These are phyloP conservation scores for Fulvia fulva DNA, from an alignment of 2,329 filamentous ascomycete species.

Conservation along the genomic window DNA sequence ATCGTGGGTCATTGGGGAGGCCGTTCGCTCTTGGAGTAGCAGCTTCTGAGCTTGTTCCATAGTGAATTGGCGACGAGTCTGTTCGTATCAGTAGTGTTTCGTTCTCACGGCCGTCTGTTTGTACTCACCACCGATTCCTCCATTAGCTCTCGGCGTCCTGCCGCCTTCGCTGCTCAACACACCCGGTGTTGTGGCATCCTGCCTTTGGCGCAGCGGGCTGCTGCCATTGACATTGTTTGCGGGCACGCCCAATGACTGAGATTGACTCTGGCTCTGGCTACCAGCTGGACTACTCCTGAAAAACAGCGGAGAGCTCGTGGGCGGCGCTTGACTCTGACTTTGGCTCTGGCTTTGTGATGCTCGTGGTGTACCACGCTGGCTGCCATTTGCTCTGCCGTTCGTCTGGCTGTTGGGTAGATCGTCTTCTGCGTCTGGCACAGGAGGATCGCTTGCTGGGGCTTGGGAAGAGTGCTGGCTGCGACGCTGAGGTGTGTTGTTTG, in stretches of 20 bases:
- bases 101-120: not conserved
- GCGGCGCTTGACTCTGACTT: conserved; percentile 28
- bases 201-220: conserved; percentile 43
- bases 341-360: conserved; percentile 16
- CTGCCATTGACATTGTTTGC: conserved; percentile 43
- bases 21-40: conserved; percentile 37
- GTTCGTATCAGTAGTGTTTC: conserved; percentile 19
- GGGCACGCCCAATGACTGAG: conserved; percentile 26
- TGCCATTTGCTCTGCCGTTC: conserved; percentile 37
- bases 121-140: conserved; percentile 58
- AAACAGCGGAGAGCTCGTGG: conserved; percentile 73
- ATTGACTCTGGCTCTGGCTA: conserved; percentile 36
- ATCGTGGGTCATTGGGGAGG: conserved; percentile 58
- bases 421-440: conserved; percentile 24
- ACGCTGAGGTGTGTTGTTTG: conserved; percentile 42
- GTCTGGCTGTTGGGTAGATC: conserved; percentile 37
- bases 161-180: conserved; percentile 54
- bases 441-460: conserved; percentile 43
- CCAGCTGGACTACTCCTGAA: conserved; percentile 61
- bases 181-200: conserved; percentile 23
- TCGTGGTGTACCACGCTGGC: conserved; percentile 18
- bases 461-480: conserved; percentile 53
- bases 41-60: conserved; percentile 75
- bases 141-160: conserved; percentile 67
- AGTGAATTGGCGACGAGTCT: conserved; percentile 93